Evolutionary conservation across 495 filamentous ascomycete genomes (phyloP), one percentile per base, ranked within the genome.

Genomic region (Articulospora tetracladia): DNA sequence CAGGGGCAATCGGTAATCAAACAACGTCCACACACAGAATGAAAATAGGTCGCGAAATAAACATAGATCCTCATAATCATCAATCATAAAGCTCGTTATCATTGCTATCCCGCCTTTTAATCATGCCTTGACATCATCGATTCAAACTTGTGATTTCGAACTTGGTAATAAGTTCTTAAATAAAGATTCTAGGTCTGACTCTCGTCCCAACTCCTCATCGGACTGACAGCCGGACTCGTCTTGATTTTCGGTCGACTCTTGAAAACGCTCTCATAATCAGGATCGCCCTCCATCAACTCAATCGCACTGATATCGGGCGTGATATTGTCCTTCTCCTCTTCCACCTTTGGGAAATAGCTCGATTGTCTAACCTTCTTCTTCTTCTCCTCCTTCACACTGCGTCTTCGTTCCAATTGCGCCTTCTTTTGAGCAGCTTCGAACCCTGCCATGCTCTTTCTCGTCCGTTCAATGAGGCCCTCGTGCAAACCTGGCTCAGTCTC

Each of bases 251-350:
- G 92, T 60, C 92, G 72, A 39, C 89, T 91, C 73, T 86, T 92
- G 73, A 97, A 97, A 1, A 97, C 86, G 53, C 87, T 89, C 51
- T 89, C 87, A 68, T 94, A 92, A 64, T 90, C 88, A 17, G 85
- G 86, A 53, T 86, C 83, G n/a, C 84, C 82, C 30, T 80, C 74
- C 53, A 89, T 84, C 32, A 90, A 73, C 52, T 68, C 64, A 24
- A 62, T 50, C n/a, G 61, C 48, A 32, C 59, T 61, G 10, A 65
- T 54, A 51, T 61, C 59, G 3, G 61, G 61, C 2, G 30, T 54
- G 1, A 48, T 13, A 26, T 51, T 47, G n/a, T 44, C 17, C 39
- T 44, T 44, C 47, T 66, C 68, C 53, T 70, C 65, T 19, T 70
- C 66, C 1, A 68, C 57, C 34, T 56, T 64, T 0, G 61, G 62